Evolutionary conservation across 1,284 basidiomycete genomes (phyloP).

Genomic region (Ceratobasidium sp.): DNA sequence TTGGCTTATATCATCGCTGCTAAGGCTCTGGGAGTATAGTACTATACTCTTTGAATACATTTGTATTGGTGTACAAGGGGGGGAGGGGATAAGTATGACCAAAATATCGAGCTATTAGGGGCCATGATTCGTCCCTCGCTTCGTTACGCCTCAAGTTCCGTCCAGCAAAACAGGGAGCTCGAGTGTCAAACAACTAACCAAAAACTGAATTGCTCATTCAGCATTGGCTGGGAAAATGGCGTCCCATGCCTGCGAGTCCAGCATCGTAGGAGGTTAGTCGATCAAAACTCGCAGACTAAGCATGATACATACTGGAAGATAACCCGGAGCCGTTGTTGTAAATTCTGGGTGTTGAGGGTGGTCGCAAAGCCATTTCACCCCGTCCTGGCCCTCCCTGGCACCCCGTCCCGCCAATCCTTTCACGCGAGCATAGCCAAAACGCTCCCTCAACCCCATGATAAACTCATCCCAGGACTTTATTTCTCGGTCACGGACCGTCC

Average conservation of each 20-base stretch:
- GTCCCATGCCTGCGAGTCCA: background rate
- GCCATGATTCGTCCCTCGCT: no score
- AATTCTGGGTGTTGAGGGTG: conserved; percentile 4
- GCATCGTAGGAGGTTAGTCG: no score
- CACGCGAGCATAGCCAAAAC: background rate
- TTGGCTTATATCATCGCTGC: no score
- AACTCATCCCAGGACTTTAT: background rate
- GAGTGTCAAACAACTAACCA: background rate
- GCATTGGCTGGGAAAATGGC: background rate
- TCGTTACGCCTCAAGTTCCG: no score
- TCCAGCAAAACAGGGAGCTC: background rate
- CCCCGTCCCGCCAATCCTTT: background rate
- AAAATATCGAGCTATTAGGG: background rate
- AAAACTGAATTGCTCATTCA: background rate
- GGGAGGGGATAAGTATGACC: no score
- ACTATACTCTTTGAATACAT: no score
- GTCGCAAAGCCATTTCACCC: background rate
- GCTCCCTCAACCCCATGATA: background rate
- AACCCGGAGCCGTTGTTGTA: background rate
- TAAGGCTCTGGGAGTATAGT: no score
- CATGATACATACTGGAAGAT: background rate
- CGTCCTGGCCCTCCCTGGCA: background rate
- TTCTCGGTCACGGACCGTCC: background rate
- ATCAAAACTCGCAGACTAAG: no score
- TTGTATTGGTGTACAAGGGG: no score